Percentiles rank a stretch among this genome's conserved stretches.
These are phyloP conservation scores for Russula brevipes DNA, from an alignment of 768 basidiomycete genomes.

Conservation along the genomic window DNA sequence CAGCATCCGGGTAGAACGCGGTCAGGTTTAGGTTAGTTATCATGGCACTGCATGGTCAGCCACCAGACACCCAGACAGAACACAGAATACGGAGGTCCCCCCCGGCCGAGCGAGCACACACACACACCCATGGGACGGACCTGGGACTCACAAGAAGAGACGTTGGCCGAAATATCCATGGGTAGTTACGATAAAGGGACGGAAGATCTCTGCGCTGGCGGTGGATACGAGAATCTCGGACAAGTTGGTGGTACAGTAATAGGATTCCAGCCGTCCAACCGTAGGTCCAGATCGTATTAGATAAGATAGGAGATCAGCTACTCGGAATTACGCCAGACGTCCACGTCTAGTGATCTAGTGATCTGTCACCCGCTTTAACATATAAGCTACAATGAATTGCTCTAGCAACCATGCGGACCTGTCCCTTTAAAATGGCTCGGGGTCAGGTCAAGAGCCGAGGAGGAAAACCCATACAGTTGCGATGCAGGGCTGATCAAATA, in stretches of 20 bases:
- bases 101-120: not conserved
- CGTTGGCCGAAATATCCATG: not conserved
- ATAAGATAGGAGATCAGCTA: not conserved
- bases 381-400: too few species aligned
- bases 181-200: not conserved
- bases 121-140: too few species aligned
- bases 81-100: not conserved
- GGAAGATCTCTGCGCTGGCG: not conserved
- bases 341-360: too few species aligned
- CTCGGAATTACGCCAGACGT: too few species aligned
- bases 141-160: constrained; percentile 17
- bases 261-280: not conserved
- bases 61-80: not conserved
- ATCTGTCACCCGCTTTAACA: too few species aligned
- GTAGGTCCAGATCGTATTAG: not conserved
- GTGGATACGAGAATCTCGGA: not conserved
- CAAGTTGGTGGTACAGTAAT: not conserved
- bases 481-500: too few species aligned
- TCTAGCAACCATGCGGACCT: too few species aligned
- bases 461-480: too few species aligned
- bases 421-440: too few species aligned
- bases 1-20: not conserved
- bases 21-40: too few species aligned
- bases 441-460: too few species aligned
- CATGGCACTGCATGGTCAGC: not conserved